Conservation (phyloP, 2,329 filamentous ascomycete species). For the Macrophomina pseudophaseolina region DNA sequence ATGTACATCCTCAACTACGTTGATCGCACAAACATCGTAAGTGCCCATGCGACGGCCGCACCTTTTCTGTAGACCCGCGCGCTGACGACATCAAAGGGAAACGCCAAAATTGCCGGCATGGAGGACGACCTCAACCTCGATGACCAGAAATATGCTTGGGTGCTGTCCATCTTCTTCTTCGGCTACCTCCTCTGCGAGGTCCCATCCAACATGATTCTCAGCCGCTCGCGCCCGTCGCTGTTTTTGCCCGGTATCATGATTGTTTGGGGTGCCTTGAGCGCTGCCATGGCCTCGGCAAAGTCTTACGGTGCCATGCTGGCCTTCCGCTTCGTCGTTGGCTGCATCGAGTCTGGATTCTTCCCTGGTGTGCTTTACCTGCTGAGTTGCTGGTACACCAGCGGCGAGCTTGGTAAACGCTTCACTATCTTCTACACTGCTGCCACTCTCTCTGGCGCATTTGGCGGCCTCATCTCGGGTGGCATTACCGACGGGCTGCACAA, state of each 20-base stretch:
- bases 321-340: constrained; percentile 53
- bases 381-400: constrained; percentile 27
- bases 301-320: constrained; percentile 53
- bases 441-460: constrained; percentile 64
- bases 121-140: constrained; percentile 47
- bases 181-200: constrained; percentile 54
- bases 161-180: constrained; percentile 68
- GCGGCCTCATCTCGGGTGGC: constrained; percentile 60
- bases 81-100: constrained; percentile 30
- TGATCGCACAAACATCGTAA: constrained; percentile 69
- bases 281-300: constrained; percentile 55
- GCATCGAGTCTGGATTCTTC: constrained; percentile 39
- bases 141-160: constrained; percentile 37
- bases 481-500: constrained; percentile 64
- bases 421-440: constrained; percentile 66
- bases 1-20: constrained; percentile 81
- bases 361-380: constrained; percentile 27
- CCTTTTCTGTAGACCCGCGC: not conserved
- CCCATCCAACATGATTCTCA: constrained; percentile 67
- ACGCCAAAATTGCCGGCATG: constrained; percentile 51
- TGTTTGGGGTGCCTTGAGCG: constrained; percentile 56
- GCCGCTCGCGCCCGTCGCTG: constrained; percentile 58
- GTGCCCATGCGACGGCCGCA: not conserved
- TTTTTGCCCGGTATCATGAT: constrained; percentile 55
- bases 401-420: constrained; percentile 49